phyloP scores from a whole-genome alignment of 2,329 filamentous ascomycete species.

The Phialophora macrospora region DNA sequence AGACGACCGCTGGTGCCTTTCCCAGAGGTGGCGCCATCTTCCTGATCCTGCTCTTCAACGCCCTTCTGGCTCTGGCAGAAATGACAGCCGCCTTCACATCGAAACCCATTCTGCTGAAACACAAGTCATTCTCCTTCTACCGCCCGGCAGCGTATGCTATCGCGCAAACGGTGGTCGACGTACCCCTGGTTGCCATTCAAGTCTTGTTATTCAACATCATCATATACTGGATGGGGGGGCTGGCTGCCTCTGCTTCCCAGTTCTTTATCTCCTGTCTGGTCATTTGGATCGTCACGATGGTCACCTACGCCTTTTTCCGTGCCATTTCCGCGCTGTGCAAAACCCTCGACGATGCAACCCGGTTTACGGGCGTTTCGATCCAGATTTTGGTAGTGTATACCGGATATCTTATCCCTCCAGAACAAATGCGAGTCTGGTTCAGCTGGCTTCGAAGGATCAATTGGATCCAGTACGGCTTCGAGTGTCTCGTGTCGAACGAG shows the following conservation, averaged over 20 bases:
- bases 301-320: constrained; percentile 61
- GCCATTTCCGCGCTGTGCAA: constrained; percentile 55
- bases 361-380: constrained; percentile 56
- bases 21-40: constrained; percentile 66
- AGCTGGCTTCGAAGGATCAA: constrained; percentile 69
- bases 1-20: constrained; percentile 61
- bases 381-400: constrained; percentile 65
- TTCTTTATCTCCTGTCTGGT: constrained; percentile 66
- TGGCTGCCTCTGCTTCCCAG: constrained; percentile 62
- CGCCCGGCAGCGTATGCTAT: constrained; percentile 65
- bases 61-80: constrained; percentile 65
- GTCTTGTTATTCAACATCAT: constrained; percentile 64
- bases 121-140: constrained; percentile 73
- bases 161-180: constrained; percentile 62
- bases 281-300: constrained; percentile 59
- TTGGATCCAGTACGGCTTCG: constrained; percentile 72
- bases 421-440: constrained; percentile 67
- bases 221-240: constrained; percentile 65
- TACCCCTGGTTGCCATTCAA: constrained; percentile 63
- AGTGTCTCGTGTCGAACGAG: constrained; percentile 71
- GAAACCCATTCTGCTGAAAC: constrained; percentile 70
- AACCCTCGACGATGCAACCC: constrained; percentile 57
- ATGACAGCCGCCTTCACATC: constrained; percentile 65
- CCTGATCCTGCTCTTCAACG: constrained; percentile 67
- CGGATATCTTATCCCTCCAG: constrained; percentile 67